These are phyloP conservation scores for Flaveria sonorensis DNA, from an alignment of 129 eudicot species.

Conservation along the genomic window DNA sequence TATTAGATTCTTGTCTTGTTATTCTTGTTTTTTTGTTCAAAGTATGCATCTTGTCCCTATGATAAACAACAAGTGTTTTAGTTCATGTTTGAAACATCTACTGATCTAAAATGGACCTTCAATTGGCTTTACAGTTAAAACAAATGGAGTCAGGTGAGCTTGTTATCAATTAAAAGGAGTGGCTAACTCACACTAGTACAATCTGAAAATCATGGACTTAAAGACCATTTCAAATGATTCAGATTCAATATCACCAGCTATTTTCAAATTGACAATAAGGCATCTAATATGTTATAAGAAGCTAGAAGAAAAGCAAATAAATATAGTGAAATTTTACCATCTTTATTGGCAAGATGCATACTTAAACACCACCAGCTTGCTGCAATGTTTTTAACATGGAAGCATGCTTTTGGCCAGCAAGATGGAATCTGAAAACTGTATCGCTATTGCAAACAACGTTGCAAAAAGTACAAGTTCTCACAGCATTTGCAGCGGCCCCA, in stretches of 20 bases:
- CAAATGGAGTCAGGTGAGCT: not conserved
- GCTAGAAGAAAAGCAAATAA: conserved; percentile 1
- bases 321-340: conserved; percentile 6
- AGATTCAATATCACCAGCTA: not conserved
- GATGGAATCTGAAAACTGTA: conserved; percentile 55
- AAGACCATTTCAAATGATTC: not conserved
- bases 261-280: not conserved
- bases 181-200: not conserved
- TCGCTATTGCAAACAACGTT: conserved; percentile 82
- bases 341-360: not conserved
- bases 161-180: not conserved
- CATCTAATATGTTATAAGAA: conserved; percentile 10
- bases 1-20: conserved; percentile 22
- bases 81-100: conserved; percentile 5
- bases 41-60: conserved; percentile 25
- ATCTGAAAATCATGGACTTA: not conserved
- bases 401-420: conserved; percentile 65
- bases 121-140: not conserved
- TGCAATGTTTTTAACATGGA: conserved; percentile 46
- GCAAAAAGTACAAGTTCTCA: conserved; percentile 57
- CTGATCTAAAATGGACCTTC: conserved; percentile 15
- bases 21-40: conserved; percentile 19
- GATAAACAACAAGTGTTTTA: conserved; percentile 5
- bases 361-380: conserved; percentile 35
- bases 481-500: conserved; percentile 56